Evolutionary conservation across 2,329 filamentous ascomycete genomes (phyloP).

Genomic region (Hawksworthiomyces lignivorus): DNA sequence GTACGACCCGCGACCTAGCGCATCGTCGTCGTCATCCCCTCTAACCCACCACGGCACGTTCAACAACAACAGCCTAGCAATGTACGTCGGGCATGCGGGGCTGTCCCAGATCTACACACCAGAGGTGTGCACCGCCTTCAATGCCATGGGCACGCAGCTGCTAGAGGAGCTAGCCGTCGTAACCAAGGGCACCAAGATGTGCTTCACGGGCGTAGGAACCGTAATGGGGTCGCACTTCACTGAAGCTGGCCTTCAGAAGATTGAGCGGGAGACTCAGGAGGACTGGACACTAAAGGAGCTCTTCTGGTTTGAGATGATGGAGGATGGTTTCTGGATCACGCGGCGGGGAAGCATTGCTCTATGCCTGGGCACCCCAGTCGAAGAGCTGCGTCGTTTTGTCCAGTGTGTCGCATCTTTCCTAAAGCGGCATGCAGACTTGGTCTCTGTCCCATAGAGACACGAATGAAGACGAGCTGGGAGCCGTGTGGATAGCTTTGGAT

Average conservation of each 20-base stretch:
- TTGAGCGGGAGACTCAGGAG: constrained; percentile 12
- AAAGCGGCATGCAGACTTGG: constrained; percentile 8
- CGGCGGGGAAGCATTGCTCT: constrained; percentile 14
- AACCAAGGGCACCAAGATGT: constrained; percentile 26
- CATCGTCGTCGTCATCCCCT: constrained; percentile 19
- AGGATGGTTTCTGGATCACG: constrained; percentile 14
- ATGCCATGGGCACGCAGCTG: constrained; percentile 23
- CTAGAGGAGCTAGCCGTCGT: constrained; percentile 23
- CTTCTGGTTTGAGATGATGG: constrained; percentile 16
- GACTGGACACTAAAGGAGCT: constrained; percentile 15
- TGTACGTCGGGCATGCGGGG: constrained; percentile 43
- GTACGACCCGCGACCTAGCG: constrained; percentile 50
- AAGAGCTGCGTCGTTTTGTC: constrained; percentile 39
- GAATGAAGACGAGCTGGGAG: too few species aligned
- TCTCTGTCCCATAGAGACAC: too few species aligned
- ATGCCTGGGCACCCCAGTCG: constrained; percentile 12
- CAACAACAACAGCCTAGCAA: constrained; percentile 53
- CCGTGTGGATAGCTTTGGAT: too few species aligned
- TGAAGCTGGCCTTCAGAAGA: constrained; percentile 2
- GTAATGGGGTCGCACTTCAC: constrained; percentile 30
- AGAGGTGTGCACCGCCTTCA: constrained; percentile 24
- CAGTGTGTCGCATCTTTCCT: constrained; percentile 17
- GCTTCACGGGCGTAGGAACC: constrained; percentile 31
- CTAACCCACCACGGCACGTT: constrained; percentile 52
- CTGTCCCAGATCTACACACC: constrained; percentile 29